Evolutionary conservation across 495 filamentous ascomycete species (phyloP).

Genomic region (Neurospora discreta): DNA sequence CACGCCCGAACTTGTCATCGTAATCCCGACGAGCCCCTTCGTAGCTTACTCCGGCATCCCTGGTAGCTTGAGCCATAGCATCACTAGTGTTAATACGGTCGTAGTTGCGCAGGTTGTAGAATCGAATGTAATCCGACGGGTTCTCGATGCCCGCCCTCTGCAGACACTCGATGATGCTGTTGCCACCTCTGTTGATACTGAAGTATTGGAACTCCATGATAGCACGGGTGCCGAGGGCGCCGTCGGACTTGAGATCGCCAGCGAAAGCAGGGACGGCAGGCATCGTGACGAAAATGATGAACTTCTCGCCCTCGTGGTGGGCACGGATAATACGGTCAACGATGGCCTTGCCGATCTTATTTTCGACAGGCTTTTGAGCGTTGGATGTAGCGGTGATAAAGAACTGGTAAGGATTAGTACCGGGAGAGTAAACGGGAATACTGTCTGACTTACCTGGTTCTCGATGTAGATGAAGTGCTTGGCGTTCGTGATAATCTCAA

Average conservation of each 20-base stretch:
- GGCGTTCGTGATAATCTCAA: slow-evolving; percentile 66
- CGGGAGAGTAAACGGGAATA: no score
- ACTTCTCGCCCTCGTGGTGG: slow-evolving; percentile 56
- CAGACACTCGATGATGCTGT: slow-evolving; percentile 75
- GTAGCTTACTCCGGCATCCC: slow-evolving; percentile 60
- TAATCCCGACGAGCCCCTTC: slow-evolving; percentile 55
- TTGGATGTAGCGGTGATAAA: slow-evolving; percentile 86
- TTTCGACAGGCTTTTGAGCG: slow-evolving; percentile 67
- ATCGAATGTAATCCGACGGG: slow-evolving; percentile 70
- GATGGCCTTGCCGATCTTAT: slow-evolving; percentile 80
- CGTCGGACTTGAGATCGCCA: slow-evolving; percentile 71
- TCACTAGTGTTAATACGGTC: slow-evolving; percentile 73
- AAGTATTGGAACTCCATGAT: slow-evolving; percentile 87
- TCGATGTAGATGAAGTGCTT: slow-evolving; percentile 89
- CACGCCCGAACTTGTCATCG: slow-evolving; percentile 39
- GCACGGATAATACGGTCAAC: slow-evolving; percentile 81
- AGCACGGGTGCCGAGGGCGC: slow-evolving; percentile 72
- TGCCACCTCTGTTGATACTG: slow-evolving; percentile 75
- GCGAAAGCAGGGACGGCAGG: slow-evolving; percentile 86
- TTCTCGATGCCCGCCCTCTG: slow-evolving; percentile 58
- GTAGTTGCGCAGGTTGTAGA: slow-evolving; percentile 91
- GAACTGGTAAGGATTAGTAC: slow-evolving; percentile 36
- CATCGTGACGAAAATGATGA: slow-evolving; percentile 77
- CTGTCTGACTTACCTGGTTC: slow-evolving; percentile 49
- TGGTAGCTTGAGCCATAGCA: slow-evolving; percentile 53